A percentile compares a stretch with the other conserved stretches of the same genome.
phyloP scores from a whole-genome alignment of 2,329 filamentous ascomycete genomes.

The Dissoconium aciculare region DNA sequence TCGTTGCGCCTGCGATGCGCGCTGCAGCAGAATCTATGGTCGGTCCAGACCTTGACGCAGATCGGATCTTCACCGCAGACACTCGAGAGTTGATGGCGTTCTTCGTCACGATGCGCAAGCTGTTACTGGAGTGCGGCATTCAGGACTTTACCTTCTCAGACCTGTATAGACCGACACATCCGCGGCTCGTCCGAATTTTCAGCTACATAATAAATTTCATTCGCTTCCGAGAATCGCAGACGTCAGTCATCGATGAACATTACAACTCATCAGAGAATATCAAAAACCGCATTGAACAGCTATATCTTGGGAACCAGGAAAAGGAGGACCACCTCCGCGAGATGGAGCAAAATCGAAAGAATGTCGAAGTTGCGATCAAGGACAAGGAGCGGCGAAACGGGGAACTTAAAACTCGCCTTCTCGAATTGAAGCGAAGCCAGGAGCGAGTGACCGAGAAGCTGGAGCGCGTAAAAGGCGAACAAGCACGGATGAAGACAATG shows the following conservation, averaged over 20 bases:
- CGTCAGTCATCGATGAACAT: constrained; percentile 75
- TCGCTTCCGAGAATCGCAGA: constrained; percentile 87
- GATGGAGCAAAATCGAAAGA: constrained; percentile 63
- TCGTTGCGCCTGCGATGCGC: constrained; percentile 87
- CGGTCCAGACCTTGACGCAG: constrained; percentile 58
- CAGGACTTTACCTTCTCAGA: constrained; percentile 89
- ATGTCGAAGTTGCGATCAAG: constrained; percentile 65
- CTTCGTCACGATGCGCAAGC: constrained; percentile 64
- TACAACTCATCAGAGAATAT: constrained; percentile 81
- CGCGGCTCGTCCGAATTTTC: constrained; percentile 84
- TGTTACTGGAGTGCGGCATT: constrained; percentile 77
- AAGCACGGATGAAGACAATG: constrained; percentile 55
- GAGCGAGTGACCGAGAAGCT: constrained; percentile 69
- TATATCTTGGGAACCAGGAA: constrained; percentile 75
- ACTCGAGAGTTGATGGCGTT: constrained; percentile 93
- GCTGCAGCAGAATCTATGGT: constrained; percentile 79
- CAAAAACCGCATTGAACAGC: constrained; percentile 71
- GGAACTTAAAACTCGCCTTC: constrained; percentile 65
- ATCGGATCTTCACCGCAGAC: constrained; percentile 64
- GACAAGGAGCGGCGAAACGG: constrained; percentile 79
- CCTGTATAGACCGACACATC: constrained; percentile 77
- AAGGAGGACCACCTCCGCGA: constrained; percentile 67
- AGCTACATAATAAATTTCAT: constrained; percentile 99
- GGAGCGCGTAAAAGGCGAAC: constrained; percentile 69
- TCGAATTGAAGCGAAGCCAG: constrained; percentile 69